Conservation (phyloP, 2,329 filamentous ascomycete species). For the Fusarium sp. region DNA sequence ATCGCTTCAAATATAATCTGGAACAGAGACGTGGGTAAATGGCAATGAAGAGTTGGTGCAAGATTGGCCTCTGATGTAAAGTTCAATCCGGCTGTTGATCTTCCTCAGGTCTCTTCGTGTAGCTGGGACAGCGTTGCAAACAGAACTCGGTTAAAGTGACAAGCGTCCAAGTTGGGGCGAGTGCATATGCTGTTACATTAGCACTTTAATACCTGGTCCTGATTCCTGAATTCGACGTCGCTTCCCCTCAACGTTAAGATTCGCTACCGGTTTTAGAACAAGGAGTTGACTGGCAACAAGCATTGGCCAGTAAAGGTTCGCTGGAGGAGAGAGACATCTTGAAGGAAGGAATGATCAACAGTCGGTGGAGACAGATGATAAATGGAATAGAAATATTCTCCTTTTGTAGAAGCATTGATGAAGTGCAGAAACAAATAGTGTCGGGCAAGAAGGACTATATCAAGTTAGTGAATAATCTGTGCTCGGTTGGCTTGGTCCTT, state of each 20-base stretch:
- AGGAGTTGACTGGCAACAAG: not conserved
- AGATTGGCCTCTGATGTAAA: not conserved
- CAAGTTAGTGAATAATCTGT: conserved; percentile 29
- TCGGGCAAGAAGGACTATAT: conserved; percentile 17
- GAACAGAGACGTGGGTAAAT: not conserved
- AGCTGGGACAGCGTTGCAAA: conserved; percentile 6
- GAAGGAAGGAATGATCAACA: not conserved
- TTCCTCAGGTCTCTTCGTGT: not conserved
- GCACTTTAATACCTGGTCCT: conserved; percentile 10
- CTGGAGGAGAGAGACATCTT: not conserved
- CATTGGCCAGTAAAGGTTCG: not conserved
- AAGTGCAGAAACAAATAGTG: conserved; percentile 2
- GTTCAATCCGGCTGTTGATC: not conserved
- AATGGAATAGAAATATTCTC: conserved; percentile 6
- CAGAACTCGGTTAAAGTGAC: conserved; percentile 17
- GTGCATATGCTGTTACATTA: conserved; percentile 28
- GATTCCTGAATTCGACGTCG: conserved; percentile 1
- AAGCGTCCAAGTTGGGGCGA: not conserved
- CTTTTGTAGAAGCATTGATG: conserved; percentile 1
- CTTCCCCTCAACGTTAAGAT: conserved; percentile 11
- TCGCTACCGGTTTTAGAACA: not conserved
- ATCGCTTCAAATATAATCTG: not conserved
- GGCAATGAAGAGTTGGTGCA: not conserved
- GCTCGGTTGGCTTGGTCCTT: conserved; percentile 19
- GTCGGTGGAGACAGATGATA: not conserved